Percentiles rank a stretch among this genome's conserved stretches.
phyloP scores from a whole-genome alignment of 768 basidiomycete species.

The Wakefieldia striispora region DNA sequence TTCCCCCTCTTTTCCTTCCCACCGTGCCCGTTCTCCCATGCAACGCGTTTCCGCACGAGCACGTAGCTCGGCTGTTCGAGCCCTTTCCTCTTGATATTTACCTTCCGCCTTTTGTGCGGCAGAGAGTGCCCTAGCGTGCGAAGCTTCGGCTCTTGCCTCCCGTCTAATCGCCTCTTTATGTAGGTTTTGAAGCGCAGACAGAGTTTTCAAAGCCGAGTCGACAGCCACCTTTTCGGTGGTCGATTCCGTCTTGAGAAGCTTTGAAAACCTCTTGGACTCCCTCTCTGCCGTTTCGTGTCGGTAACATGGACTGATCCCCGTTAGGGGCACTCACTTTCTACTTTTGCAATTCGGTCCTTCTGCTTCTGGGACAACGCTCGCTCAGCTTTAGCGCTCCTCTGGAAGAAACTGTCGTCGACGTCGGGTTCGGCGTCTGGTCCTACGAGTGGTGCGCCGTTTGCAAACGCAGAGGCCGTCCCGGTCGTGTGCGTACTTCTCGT shows the following conservation, averaged over 20 bases:
- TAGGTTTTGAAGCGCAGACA: slow-evolving; percentile 64
- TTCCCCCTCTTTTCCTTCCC: slow-evolving; percentile 50
- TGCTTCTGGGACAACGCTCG: slow-evolving; percentile 48
- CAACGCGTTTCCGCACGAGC: slow-evolving; percentile 43
- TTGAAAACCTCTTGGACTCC: slow-evolving; percentile 60
- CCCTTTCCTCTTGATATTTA: slow-evolving; percentile 58
- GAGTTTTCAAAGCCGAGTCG: slow-evolving; percentile 57
- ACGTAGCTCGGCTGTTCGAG: slow-evolving; percentile 49
- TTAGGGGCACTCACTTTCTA: slow-evolving; percentile 42
- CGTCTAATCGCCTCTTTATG: slow-evolving; percentile 67
- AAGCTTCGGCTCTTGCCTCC: slow-evolving; percentile 55
- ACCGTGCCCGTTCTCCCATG: slow-evolving; percentile 59
- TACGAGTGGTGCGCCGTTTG: slow-evolving; percentile 52
- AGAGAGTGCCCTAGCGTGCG: slow-evolving; percentile 51
- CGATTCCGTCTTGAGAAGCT: slow-evolving; percentile 68
- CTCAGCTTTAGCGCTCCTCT: slow-evolving; percentile 48
- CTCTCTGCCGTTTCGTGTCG: slow-evolving; percentile 38
- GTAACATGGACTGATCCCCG: background rate
- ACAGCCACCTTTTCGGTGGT: slow-evolving; percentile 66
- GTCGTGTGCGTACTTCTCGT: slow-evolving; percentile 16
- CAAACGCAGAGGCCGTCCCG: slow-evolving; percentile 37
- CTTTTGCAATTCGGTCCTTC: slow-evolving; percentile 47
- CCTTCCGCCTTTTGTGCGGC: slow-evolving; percentile 64
- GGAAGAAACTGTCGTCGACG: slow-evolving; percentile 39
- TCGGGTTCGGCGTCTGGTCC: slow-evolving; percentile 45